Conservation (phyloP, 2,329 filamentous ascomycete species). For the Leptoxyphium fumago region DNA sequence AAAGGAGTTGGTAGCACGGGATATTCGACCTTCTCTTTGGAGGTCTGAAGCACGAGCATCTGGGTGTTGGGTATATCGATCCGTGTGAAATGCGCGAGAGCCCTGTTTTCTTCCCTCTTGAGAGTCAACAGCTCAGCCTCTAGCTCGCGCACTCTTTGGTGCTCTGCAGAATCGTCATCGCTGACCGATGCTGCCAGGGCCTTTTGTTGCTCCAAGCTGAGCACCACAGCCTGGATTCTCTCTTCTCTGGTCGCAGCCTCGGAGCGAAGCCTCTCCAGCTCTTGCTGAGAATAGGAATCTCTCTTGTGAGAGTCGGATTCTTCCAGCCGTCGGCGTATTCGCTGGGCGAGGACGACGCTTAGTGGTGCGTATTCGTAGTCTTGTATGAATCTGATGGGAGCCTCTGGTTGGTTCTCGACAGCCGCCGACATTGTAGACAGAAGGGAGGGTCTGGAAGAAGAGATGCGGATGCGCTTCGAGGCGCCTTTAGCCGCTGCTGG, state of each 20-base stretch:
- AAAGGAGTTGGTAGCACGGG: conserved; percentile 9
- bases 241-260: conserved; percentile 24
- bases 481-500: conserved; percentile 5
- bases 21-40: conserved; percentile 12
- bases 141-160: conserved; percentile 17
- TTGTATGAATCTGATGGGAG: conserved; percentile 5
- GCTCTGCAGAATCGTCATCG: conserved; percentile 20
- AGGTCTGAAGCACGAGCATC: conserved; percentile 19
- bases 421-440: conserved; percentile 14
- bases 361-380: conserved; percentile 18
- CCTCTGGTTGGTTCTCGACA: conserved; percentile 5
- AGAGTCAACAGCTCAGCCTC: conserved; percentile 14
- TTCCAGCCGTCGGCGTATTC: conserved; percentile 24
- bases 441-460: conserved; percentile 18
- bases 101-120: neutral
- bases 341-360: conserved; percentile 16
- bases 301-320: conserved; percentile 22
- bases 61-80: neutral
- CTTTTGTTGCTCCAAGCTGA: conserved; percentile 23
- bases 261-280: conserved; percentile 21
- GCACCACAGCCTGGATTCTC: conserved; percentile 15
- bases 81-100: neutral
- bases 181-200: conserved; percentile 25
- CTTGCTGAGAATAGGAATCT: conserved; percentile 13
- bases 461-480: conserved; percentile 10